Base-by-base conservation (phyloP, 2,329 filamentous ascomycete species). In the Sclerotinia borealis region DNA sequence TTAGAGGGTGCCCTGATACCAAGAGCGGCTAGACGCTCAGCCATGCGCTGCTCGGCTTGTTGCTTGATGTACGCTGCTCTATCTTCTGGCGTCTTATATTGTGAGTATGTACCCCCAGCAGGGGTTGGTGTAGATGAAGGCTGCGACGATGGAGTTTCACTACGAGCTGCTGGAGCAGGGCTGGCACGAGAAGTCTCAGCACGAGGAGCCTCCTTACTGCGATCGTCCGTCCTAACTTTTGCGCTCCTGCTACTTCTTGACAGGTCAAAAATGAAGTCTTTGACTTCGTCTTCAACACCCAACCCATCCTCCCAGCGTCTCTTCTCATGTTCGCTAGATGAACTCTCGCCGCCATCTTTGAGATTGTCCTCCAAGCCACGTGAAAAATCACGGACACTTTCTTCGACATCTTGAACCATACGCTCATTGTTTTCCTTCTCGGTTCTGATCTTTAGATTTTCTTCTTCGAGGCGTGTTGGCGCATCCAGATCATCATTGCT, bases 251-350 rank as follows among this genome's bases (percentile, higher is more conserved):
- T 96, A 66, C 88, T 90, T 66, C 93, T 87, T 75, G 97, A 93
- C 60, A 99, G 80, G 70, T 98, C 95, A 74, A 95, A 98, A 75
- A 99, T 99, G 76, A 99, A 98, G 73, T 99, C 95, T 72, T 92
- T 91, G 66, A 98, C 90, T 72, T 96, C 92, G 72, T 99, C 93
- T 74, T 99, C 95, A 34, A 99, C 95, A 34, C 95, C 95, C 43
- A 99, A 82, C 11, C 87, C 95, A 76, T 99, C 95, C 71, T 99
- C 92, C 95, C 95, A 99, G 66, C 95, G 86, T 66, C 95, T 87
- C 71, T 86, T 88, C 79, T 99, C 95, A 74, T 97, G 93, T 76
- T 97, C 92, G 66, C 87, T 91, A 3, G 87, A 85, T 45, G 87
- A 88, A 70, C 88, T 90, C 66, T 89, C 85, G 48, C 81, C 84